These are phyloP conservation scores for Psilocybe cubensis DNA, from an alignment of 768 basidiomycete genomes.

Conservation along the genomic window DNA sequence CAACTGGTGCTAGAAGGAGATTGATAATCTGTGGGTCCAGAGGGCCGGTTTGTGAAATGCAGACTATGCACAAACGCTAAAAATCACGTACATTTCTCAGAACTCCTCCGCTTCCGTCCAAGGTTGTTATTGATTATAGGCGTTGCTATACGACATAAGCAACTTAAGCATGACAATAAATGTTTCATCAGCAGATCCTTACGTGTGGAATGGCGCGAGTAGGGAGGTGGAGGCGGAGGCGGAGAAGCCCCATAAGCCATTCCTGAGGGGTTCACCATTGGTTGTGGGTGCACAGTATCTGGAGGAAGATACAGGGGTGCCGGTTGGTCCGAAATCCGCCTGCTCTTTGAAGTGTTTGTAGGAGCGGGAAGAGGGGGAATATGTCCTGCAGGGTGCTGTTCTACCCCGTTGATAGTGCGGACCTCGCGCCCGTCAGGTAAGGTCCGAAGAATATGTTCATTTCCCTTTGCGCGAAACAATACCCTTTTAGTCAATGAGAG, in stretches of 20 bases:
- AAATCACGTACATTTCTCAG: slow-evolving; percentile 22
- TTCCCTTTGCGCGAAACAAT: slow-evolving; percentile 52
- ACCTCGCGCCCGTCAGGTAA: slow-evolving; percentile 70
- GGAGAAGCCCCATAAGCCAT: slow-evolving; percentile 22
- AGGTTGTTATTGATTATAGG: slow-evolving; percentile 17
- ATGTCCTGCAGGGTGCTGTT: slow-evolving; percentile 40
- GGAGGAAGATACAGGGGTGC: slow-evolving; percentile 19
- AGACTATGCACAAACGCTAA: neutral
- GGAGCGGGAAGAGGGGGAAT: slow-evolving; percentile 18
- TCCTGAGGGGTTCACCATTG: slow-evolving; percentile 17
- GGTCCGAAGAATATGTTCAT: slow-evolving; percentile 70
- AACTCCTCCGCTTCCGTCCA: slow-evolving; percentile 20
- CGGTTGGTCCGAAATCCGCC: slow-evolving; percentile 18
- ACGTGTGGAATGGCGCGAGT: slow-evolving; percentile 22
- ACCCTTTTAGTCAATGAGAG: slow-evolving; percentile 4
- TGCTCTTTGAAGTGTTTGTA: slow-evolving; percentile 15
- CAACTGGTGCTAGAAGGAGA: slow-evolving; percentile 4
- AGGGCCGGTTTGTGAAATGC: slow-evolving; percentile 10
- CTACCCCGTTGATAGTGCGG: slow-evolving; percentile 70
- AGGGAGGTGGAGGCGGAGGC: slow-evolving; percentile 27
- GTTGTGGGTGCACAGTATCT: slow-evolving; percentile 16
- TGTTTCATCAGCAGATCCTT: slow-evolving; percentile 11
- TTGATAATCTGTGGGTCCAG: slow-evolving; percentile 15
- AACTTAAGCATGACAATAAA: neutral
- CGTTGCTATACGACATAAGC: slow-evolving; percentile 9